Evolutionary conservation across 495 filamentous ascomycete species (phyloP).

Genomic region (Margaritispora aquatica): DNA sequence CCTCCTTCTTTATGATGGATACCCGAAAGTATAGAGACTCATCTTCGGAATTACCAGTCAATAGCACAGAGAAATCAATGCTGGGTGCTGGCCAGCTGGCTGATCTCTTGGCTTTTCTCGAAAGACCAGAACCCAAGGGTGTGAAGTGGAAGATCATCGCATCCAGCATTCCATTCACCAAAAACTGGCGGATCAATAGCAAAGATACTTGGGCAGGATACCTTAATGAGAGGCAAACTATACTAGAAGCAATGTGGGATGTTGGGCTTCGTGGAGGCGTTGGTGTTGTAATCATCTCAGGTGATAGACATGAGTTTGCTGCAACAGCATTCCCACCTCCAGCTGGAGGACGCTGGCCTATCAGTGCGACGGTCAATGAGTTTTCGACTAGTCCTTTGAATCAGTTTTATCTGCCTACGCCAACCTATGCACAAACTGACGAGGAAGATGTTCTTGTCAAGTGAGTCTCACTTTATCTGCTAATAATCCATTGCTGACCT

Average conservation of each 20-base stretch:
- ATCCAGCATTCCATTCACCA: constrained; percentile 87
- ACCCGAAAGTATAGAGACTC: constrained; percentile 74
- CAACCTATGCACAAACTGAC: constrained; percentile 74
- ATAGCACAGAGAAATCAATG: constrained; percentile 67
- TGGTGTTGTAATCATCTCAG: constrained; percentile 78
- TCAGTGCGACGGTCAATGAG: constrained; percentile 65
- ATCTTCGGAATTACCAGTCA: constrained; percentile 44
- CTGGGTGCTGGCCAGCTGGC: constrained; percentile 73
- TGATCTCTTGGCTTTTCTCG: constrained; percentile 74
- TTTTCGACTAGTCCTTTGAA: constrained; percentile 83
- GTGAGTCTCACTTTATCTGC: constrained; percentile 36
- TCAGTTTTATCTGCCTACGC: constrained; percentile 88
- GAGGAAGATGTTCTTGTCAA: constrained; percentile 73
- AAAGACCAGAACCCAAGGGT: constrained; percentile 57
- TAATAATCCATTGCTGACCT: constrained; percentile 3
- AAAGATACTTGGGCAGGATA: constrained; percentile 92
- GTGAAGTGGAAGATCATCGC: constrained; percentile 92
- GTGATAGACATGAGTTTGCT: constrained; percentile 92
- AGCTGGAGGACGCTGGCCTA: constrained; percentile 43
- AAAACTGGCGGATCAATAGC: constrained; percentile 84
- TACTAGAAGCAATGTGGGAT: constrained; percentile 90
- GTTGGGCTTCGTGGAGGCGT: constrained; percentile 57
- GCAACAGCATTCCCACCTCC: constrained; percentile 84
- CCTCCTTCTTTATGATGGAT: constrained; percentile 91
- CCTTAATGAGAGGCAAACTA: constrained; percentile 64